phyloP scores from a whole-genome alignment of 768 basidiomycete species.

The Holtermannia corniformis region DNA sequence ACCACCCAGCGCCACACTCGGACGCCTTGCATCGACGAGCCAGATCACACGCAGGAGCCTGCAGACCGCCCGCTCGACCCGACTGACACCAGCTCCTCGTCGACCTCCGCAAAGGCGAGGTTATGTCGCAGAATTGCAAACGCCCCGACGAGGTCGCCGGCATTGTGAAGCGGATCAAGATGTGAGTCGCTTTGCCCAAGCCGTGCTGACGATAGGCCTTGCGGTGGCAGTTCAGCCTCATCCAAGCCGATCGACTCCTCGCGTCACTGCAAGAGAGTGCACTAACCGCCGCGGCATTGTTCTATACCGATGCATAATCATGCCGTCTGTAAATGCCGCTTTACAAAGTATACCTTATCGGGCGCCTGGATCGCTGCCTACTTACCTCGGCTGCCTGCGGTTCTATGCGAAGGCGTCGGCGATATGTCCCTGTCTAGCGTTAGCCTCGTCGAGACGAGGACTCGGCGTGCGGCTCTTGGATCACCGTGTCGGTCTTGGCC shows the following conservation, averaged over 20 bases:
- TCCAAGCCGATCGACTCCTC: slow-evolving; percentile 4
- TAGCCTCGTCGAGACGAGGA: slow-evolving; percentile 21
- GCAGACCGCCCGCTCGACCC: neutral
- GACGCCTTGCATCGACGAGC: slow-evolving; percentile 12
- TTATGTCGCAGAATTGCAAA: slow-evolving; percentile 1
- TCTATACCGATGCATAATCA: slow-evolving; percentile 11
- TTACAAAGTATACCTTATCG: slow-evolving; percentile 14
- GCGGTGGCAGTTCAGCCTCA: neutral
- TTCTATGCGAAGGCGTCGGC: slow-evolving; percentile 28
- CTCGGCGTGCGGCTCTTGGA: slow-evolving; percentile 31
- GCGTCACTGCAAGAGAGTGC: slow-evolving; percentile 7
- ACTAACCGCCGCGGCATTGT: slow-evolving; percentile 10
- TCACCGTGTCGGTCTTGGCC: slow-evolving; percentile 19
- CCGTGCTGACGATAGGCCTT: neutral
- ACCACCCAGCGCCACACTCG: slow-evolving; percentile 7
- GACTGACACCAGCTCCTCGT: slow-evolving; percentile 7
- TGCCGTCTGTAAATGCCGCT: slow-evolving; percentile 9
- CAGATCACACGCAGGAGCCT: slow-evolving; percentile 12
- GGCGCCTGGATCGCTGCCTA: slow-evolving; percentile 6
- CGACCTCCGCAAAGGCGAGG: slow-evolving; percentile 7
- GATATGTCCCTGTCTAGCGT: neutral
- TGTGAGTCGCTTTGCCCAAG: slow-evolving; percentile 6
- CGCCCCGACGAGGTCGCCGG: slow-evolving; percentile 3
- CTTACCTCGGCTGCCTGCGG: slow-evolving; percentile 16
- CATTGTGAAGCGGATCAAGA: slow-evolving; percentile 14